Evolutionary conservation across 768 basidiomycete genomes (phyloP), one percentile per base, ranked within the genome.

Genomic region (Russula griseocarnosa): DNA sequence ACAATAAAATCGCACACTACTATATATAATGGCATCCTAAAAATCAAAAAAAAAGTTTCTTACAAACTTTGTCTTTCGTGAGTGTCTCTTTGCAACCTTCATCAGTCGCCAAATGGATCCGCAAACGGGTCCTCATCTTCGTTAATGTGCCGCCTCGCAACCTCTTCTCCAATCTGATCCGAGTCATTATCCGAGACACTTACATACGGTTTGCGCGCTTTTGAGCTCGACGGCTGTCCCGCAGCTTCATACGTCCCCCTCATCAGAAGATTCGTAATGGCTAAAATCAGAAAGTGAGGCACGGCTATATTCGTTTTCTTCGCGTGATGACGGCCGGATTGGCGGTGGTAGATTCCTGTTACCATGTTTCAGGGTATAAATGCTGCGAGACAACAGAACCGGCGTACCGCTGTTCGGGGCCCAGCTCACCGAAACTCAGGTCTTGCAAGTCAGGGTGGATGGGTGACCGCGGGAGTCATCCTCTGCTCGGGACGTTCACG

Each of bases 221-320:
- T 77, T 20, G 75, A 67, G 42, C 26, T n/a, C 18, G 63, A 56
- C 65, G 52, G 70, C 61, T 60, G 62, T 56, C 67, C 65, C 50
- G 26, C 70, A 63, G 63, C 67, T 24, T 30, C 73, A 47, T 79
- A 82, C n/a, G 79, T 80, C 51, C 86, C n/a, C 90, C 63, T 88
- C 91, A 67, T 94, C 91, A 5, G 88, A 91, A 5, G 91, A 92
- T 70, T 92, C 85, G 70, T 96, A 97, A 74, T 95, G 92, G 65
- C 92, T 95, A 75, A 88, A 97, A 72, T 98, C 96, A 5, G 94
- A 96, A 14, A 98, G 82, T 4, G 90, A 90, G 26, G 87, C 92
- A 28, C 79, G 79, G 18, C 82, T 77, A 56, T 73, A 73, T 3
- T 71, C 70, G 55, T 80, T 75, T 66, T 74, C 78, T 5, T 74